Percentiles rank a stretch among this genome's conserved stretches.
These are phyloP conservation scores for Pythium guiyangense DNA, from an alignment of 352 stramenopile species.

Conservation along the genomic window DNA sequence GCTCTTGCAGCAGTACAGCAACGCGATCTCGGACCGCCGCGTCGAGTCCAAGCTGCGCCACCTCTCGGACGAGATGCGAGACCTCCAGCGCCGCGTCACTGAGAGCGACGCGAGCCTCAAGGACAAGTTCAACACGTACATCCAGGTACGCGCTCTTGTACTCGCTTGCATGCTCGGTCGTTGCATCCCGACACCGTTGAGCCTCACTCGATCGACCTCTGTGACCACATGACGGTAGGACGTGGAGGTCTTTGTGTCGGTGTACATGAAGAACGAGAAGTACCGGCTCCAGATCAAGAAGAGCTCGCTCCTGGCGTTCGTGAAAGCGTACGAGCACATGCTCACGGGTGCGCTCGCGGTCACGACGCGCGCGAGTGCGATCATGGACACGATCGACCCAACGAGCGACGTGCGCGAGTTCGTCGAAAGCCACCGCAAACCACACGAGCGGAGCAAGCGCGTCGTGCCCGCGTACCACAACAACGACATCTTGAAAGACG, in stretches of 20 bases:
- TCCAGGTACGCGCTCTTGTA: constrained; percentile 40
- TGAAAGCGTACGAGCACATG: constrained; percentile 67
- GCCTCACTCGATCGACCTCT: not conserved
- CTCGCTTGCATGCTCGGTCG: not conserved
- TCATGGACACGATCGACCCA: constrained; percentile 52
- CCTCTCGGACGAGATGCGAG: constrained; percentile 36
- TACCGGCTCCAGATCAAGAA: constrained; percentile 80
- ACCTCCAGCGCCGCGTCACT: constrained; percentile 28
- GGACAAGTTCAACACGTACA: constrained; percentile 44
- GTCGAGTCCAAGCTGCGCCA: constrained; percentile 44
- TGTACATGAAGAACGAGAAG: constrained; percentile 86
- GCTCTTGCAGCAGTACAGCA: constrained; percentile 21
- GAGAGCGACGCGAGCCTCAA: constrained; percentile 33
- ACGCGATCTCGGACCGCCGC: constrained; percentile 20
- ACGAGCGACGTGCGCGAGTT: constrained; percentile 63
- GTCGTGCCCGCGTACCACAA: constrained; percentile 38
- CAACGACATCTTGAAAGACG: constrained; percentile 51
- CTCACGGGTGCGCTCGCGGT: constrained; percentile 30
- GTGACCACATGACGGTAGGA: constrained; percentile 31
- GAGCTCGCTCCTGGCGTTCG: constrained; percentile 63
- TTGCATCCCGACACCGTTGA: not conserved
- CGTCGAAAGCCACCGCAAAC: constrained; percentile 41
- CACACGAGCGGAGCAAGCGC: constrained; percentile 38
- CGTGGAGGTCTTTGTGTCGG: constrained; percentile 66
- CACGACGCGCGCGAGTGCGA: constrained; percentile 27